Base-by-base conservation (phyloP, 2,329 filamentous ascomycete genomes). In the Ambrosiella cleistominuta region DNA sequence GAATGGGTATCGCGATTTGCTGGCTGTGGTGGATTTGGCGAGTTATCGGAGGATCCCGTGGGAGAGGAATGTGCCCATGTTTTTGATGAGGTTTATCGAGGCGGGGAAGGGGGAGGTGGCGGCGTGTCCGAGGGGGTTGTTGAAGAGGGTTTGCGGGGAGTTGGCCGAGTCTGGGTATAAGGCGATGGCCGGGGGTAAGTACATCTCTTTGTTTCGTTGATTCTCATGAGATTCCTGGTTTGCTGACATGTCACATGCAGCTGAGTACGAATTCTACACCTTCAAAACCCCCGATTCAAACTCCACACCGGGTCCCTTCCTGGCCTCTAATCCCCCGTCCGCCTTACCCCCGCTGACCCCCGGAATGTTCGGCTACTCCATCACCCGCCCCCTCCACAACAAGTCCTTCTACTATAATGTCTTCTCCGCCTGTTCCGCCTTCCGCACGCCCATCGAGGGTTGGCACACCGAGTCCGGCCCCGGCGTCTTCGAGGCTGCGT, bases 401-500 rank as follows among this genome's bases (percentile, higher is more conserved):
- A 83, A 94, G 70, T 87, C 93, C 47, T 95, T 91, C 72, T 96
- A 86, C 72, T 95, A 95, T 68, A 81, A 85, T 51, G 79, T 95
- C 54, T 95, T 88, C 70, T 81, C 94, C 63, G 79, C 84, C 0
- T 94, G 88, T 71, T 76, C 79, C 63, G 75, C 81, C 61, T 95
- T 95, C 71, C 74, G 77, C 45, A 93, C 88, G 66, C 79, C 85
- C 62, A 86, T 96, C 54, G 90, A 96, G 69, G 88, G 90, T 51
- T 96, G 90, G 90, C 90, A 96, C 72, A 95, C 90, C 7, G 90
- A 96, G 72, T 90, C 85, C 63, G 90, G 90, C 0, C 90, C 90
- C 0, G 90, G 90, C 50, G 93, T 98, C 2, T 97, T 91, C 68
- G 93, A 98, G 72, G 93, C 93, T 11, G 89, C 93, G 15, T 78